Conservation (phyloP, 2,329 filamentous ascomycete species). For the Simplicillium aogashimaense region DNA sequence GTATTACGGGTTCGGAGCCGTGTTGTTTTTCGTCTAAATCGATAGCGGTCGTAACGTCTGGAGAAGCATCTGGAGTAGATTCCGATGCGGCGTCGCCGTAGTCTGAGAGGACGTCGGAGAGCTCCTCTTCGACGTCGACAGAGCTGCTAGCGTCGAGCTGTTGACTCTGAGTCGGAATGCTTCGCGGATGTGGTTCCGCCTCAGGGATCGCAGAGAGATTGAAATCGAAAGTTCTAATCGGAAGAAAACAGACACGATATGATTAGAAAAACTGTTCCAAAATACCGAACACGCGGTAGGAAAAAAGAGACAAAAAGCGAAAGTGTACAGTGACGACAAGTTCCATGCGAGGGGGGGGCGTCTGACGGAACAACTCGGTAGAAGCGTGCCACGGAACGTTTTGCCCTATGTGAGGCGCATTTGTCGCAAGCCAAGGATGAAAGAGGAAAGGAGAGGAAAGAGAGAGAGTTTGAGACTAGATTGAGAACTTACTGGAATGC, state of each 20-base stretch:
- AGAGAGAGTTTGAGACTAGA: conserved; percentile 1
- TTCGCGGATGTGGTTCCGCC: too few relatives aligned
- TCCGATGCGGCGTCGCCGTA: conserved; percentile 25
- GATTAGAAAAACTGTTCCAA: too few relatives aligned
- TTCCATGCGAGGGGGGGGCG: too few relatives aligned
- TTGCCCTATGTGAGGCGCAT: background rate
- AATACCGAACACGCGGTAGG: too few relatives aligned
- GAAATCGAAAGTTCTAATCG: too few relatives aligned
- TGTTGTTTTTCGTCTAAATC: background rate
- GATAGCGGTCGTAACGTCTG: conserved; percentile 13
- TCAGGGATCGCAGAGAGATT: too few relatives aligned
- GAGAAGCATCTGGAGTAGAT: conserved; percentile 14
- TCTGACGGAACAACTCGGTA: too few relatives aligned
- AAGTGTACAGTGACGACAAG: too few relatives aligned
- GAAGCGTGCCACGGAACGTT: too few relatives aligned
- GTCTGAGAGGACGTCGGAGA: conserved; percentile 31
- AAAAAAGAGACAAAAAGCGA: too few relatives aligned
- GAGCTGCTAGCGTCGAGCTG: background rate
- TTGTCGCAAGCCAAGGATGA: background rate
- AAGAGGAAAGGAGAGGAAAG: conserved; percentile 8
- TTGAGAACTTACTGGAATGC: conserved; percentile 4
- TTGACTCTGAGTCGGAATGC: too few relatives aligned
- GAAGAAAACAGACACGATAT: too few relatives aligned
- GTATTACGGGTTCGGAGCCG: background rate
- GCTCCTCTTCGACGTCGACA: conserved; percentile 8